These are phyloP conservation scores for Rhizopogon salebrosus DNA, from an alignment of 768 basidiomycete genomes.

Conservation along the genomic window DNA sequence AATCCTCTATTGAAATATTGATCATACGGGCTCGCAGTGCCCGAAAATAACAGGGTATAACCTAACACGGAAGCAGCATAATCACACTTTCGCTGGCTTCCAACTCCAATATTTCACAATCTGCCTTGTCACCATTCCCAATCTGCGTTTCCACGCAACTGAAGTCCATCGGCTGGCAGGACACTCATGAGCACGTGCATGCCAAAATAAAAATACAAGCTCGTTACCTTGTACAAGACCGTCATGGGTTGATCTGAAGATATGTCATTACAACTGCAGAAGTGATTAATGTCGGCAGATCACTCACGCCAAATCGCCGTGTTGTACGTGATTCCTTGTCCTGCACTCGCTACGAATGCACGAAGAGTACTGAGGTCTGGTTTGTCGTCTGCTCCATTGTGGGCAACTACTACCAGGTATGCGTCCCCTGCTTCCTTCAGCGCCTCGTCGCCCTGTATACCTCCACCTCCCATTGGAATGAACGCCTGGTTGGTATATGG, in stretches of 20 bases:
- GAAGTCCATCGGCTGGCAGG: conserved; percentile 62
- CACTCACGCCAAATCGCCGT: conserved; percentile 87
- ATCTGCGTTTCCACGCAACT: conserved; percentile 93
- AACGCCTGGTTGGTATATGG: conserved; percentile 88
- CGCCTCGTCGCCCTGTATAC: conserved; percentile 35
- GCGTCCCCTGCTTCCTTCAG: conserved; percentile 42
- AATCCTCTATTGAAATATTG: too few species aligned
- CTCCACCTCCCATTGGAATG: conserved; percentile 80
- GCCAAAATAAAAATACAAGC: conserved; percentile 1
- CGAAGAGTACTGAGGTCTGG: conserved; percentile 73
- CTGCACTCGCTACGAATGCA: conserved; percentile 75
- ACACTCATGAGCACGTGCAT: conserved; percentile 13
- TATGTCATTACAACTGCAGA: conserved; percentile 4
- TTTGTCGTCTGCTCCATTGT: conserved; percentile 68
- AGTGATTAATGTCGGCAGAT: background rate
- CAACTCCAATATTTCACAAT: conserved; percentile 81
- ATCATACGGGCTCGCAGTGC: too few species aligned
- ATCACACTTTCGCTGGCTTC: conserved; percentile 27
- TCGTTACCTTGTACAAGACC: conserved; percentile 60
- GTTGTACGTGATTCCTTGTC: conserved; percentile 85
- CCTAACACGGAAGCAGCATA: conserved; percentile 18
- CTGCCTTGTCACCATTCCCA: conserved; percentile 66
- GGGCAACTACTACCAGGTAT: conserved; percentile 85
- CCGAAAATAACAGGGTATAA: too few species aligned
- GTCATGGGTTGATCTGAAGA: conserved; percentile 88